Conservation (phyloP, 371 early-diverging fungal species). For the Mucor sp. region DNA sequence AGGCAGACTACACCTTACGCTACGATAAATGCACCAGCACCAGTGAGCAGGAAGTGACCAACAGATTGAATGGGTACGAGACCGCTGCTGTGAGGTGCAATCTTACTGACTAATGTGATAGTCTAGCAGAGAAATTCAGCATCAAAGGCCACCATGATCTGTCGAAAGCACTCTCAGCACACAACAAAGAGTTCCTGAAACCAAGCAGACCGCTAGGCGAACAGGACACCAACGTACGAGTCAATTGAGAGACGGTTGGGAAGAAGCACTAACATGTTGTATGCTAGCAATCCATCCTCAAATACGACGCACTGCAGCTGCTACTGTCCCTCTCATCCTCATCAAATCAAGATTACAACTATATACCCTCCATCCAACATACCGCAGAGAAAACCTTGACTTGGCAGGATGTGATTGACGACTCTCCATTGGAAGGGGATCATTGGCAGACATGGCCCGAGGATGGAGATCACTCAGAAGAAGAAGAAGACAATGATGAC, state of each 20-base stretch:
- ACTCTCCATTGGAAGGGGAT: slow-evolving; percentile 38
- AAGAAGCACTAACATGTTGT: neutral
- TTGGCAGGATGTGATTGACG: slow-evolving; percentile 29
- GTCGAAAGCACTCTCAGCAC: slow-evolving; percentile 3
- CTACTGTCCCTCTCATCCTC: slow-evolving; percentile 22
- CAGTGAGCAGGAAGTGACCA: slow-evolving; percentile 22
- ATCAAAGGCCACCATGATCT: slow-evolving; percentile 18
- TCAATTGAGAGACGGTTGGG: neutral
- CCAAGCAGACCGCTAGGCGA: neutral
- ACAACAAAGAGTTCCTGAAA: slow-evolving; percentile 4
- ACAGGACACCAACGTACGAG: slow-evolving; percentile 5
- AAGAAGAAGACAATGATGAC: slow-evolving; percentile 8
- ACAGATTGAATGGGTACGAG: slow-evolving; percentile 15
- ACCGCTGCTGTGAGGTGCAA: neutral
- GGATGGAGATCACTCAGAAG: slow-evolving; percentile 16
- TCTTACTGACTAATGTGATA: neutral
- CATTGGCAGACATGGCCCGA: slow-evolving; percentile 35
- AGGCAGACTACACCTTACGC: slow-evolving; percentile 11
- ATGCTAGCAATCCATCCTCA: slow-evolving; percentile 16
- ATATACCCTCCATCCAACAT: neutral
- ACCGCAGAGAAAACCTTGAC: slow-evolving; percentile 4
- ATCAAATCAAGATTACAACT: slow-evolving; percentile 1
- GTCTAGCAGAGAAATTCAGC: slow-evolving; percentile 18
- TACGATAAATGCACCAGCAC: slow-evolving; percentile 24
- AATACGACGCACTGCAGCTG: slow-evolving; percentile 25